Conservation (phyloP, 2,329 filamentous ascomycete species). For the Leptosphaerulina australis region DNA sequence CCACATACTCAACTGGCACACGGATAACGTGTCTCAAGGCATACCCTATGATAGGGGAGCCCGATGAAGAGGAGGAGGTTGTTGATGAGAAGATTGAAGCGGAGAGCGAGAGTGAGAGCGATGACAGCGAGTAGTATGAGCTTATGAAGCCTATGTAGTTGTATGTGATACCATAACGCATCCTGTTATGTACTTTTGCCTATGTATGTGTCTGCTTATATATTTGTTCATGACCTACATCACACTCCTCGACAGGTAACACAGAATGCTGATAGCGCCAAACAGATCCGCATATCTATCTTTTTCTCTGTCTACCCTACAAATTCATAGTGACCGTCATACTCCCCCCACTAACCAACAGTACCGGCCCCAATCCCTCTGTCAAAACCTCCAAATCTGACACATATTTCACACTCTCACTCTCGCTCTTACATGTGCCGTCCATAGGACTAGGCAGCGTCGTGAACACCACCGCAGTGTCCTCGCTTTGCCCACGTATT, state of each 20-base stretch:
- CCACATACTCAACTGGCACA: constrained; percentile 82
- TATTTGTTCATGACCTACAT: no score
- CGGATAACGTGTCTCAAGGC: constrained; percentile 87
- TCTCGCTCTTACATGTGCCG: constrained; percentile 73
- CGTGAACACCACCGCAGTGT: constrained; percentile 79
- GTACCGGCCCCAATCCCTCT: constrained; percentile 73
- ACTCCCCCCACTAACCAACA: constrained; percentile 84
- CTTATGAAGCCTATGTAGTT: neutral
- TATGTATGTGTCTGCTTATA: no score
- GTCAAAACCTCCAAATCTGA: constrained; percentile 80
- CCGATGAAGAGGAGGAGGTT: constrained; percentile 36
- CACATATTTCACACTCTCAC: constrained; percentile 74
- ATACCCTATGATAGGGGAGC: constrained; percentile 74
- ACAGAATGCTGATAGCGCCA: no score
- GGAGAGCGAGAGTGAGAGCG: constrained; percentile 29
- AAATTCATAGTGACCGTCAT: constrained; percentile 86
- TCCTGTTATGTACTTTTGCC: neutral
- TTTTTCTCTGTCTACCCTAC: no score
- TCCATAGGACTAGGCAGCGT: constrained; percentile 82
- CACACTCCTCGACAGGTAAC: no score
- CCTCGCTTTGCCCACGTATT: constrained; percentile 59
- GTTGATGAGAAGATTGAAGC: constrained; percentile 23
- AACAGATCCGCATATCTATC: no score
- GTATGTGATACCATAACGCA: constrained; percentile 22
- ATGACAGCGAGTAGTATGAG: constrained; percentile 28